phyloP scores from a whole-genome alignment of 495 filamentous ascomycete genomes.

The Acidiella bohemica region DNA sequence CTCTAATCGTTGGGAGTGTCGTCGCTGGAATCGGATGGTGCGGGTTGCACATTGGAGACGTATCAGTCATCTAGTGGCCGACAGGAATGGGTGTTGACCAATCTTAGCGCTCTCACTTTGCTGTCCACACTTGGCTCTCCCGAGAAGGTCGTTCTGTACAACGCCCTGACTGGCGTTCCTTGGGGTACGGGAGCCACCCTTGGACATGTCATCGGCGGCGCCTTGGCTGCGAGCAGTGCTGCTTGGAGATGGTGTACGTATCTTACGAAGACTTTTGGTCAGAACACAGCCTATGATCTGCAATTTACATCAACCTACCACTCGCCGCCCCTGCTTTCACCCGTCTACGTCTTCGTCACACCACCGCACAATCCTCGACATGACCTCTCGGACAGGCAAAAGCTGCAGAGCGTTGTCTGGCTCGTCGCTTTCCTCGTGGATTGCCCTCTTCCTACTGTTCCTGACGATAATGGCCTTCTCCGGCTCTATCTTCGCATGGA shows the following conservation, averaged over 20 bases:
- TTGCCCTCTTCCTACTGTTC: not conserved
- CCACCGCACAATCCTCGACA: slow-evolving; percentile 36
- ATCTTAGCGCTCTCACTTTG: not conserved
- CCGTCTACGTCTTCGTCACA: slow-evolving; percentile 44
- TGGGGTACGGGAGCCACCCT: slow-evolving; percentile 3
- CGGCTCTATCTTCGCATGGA: not conserved
- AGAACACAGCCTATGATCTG: slow-evolving; percentile 44
- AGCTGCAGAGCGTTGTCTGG: slow-evolving; percentile 5
- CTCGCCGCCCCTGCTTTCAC: slow-evolving; percentile 41
- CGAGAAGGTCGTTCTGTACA: slow-evolving; percentile 4
- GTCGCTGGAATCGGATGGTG: slow-evolving; percentile 9
- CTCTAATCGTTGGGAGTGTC: slow-evolving; percentile 22
- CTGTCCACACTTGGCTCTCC: not conserved
- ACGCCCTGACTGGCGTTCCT: slow-evolving; percentile 2
- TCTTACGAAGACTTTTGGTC: not conserved
- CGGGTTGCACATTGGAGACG: slow-evolving; percentile 6
- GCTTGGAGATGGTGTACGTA: slow-evolving; percentile 35
- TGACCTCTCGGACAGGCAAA: slow-evolving; percentile 26
- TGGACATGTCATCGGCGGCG: slow-evolving; percentile 46
- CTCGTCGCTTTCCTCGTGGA: not conserved
- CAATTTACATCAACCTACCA: slow-evolving; percentile 60
- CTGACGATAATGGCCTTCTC: not conserved
- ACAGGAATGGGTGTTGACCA: not conserved
- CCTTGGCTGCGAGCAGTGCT: slow-evolving; percentile 38
- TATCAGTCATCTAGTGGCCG: not conserved